phyloP scores from a whole-genome alignment of 2,329 filamentous ascomycete species.

The Monilinia laxa region DNA sequence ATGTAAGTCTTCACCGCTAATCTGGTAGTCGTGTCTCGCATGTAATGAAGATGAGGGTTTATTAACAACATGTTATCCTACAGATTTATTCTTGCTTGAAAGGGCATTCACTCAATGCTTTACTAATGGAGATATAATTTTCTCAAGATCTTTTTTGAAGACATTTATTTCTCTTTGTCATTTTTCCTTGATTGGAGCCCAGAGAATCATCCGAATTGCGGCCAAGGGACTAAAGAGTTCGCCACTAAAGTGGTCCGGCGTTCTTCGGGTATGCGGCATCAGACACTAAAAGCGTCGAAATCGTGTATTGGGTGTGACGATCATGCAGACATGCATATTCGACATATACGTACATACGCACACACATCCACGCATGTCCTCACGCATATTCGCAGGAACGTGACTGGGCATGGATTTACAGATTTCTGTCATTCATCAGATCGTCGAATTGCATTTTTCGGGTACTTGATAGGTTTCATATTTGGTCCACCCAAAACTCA shows the following conservation, averaged over 20 bases:
- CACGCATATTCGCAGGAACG: background rate
- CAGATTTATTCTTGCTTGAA: slow-evolving; percentile 23
- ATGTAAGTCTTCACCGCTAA: slow-evolving; percentile 27
- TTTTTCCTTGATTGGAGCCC: no score
- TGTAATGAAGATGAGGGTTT: background rate
- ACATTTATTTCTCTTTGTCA: no score
- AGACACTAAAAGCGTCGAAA: slow-evolving; percentile 1
- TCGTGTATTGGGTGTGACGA: background rate
- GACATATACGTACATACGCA: no score
- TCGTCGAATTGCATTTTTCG: background rate
- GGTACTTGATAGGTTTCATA: background rate
- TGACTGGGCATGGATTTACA: background rate
- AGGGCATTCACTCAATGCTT: background rate
- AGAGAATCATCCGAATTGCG: background rate
- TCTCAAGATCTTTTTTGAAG: background rate
- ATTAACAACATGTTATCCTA: background rate
- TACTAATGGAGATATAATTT: background rate
- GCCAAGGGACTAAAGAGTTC: no score
- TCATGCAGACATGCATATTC: background rate
- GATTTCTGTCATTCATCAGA: no score
- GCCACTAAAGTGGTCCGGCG: background rate
- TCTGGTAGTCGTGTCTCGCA: background rate
- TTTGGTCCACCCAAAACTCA: background rate
- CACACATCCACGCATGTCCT: no score
- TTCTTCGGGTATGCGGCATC: background rate